These are phyloP conservation scores for Parietichytrium sp. DNA, from an alignment of 108 stramenopile genomes.

Conservation along the genomic window DNA sequence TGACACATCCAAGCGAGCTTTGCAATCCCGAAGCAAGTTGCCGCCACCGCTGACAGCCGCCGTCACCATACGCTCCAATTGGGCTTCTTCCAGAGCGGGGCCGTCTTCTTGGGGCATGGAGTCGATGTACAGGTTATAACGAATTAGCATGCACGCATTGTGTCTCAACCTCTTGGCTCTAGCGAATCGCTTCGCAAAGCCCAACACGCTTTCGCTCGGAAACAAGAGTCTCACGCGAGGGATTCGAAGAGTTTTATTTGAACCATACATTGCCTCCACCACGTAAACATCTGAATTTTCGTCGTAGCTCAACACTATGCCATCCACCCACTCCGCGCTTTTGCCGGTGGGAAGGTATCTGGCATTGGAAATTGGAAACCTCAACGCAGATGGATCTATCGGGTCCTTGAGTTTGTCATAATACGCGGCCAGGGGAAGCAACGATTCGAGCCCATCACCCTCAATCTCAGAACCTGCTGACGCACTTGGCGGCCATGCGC, in stretches of 20 bases:
- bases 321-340: background rate
- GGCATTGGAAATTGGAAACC: background rate
- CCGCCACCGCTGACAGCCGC: background rate
- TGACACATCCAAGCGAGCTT: constrained; percentile 6
- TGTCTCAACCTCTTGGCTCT: constrained; percentile 1
- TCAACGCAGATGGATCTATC: background rate
- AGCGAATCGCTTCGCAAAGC: constrained; percentile 40
- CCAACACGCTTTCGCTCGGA: background rate
- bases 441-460: background rate
- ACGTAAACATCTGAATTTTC: background rate
- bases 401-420: constrained; percentile 16
- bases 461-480: background rate
- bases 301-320: background rate
- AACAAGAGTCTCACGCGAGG: background rate
- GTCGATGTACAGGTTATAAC: constrained; percentile 47
- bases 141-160: constrained; percentile 34
- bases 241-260: background rate
- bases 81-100: constrained; percentile 36
- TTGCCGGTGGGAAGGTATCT: background rate
- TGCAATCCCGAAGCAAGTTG: background rate
- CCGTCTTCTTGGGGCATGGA: constrained; percentile 51
- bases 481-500: background rate
- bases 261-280: background rate
- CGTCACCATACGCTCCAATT: constrained; percentile 31
- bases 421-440: constrained; percentile 27